These are phyloP conservation scores for Aegle marmelos DNA, from an alignment of 345 rosid genomes.

Conservation along the genomic window DNA sequence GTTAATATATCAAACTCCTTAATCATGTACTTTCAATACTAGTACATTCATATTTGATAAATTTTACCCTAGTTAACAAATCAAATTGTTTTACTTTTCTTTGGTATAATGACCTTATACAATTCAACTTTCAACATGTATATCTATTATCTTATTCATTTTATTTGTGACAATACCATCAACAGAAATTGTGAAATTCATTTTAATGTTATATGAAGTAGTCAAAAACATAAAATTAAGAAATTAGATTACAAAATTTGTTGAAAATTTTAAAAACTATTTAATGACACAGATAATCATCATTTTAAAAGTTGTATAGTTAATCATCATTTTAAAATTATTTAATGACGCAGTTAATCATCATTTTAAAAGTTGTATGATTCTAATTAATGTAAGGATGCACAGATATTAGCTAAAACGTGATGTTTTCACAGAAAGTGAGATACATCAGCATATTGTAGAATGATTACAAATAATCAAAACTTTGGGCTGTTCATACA, in stretches of 20 bases:
- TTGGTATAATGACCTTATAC: neutral
- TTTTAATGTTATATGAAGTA: no score
- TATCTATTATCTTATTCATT: neutral
- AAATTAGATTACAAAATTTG: no score
- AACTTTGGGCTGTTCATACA: neutral
- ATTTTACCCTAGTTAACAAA: neutral
- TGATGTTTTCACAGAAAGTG: neutral
- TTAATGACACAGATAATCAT: neutral
- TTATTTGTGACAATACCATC: neutral
- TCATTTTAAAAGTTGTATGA: neutral
- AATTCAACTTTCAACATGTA: neutral
- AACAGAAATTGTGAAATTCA: no score
- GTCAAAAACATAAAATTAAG: no score
- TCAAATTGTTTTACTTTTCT: neutral
- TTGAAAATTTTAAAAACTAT: no score
- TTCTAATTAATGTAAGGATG: no score
- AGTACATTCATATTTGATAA: neutral
- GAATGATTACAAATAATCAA: neutral
- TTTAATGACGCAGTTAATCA: neutral
- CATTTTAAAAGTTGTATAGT: neutral
- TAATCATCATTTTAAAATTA: neutral
- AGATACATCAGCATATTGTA: neutral
- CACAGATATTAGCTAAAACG: neutral
- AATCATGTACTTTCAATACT: no score
- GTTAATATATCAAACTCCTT: no score